Percentiles rank a stretch among this genome's conserved stretches.
Conservation (phyloP, 1,284 basidiomycete genomes). For the Sparassis latifolia region DNA sequence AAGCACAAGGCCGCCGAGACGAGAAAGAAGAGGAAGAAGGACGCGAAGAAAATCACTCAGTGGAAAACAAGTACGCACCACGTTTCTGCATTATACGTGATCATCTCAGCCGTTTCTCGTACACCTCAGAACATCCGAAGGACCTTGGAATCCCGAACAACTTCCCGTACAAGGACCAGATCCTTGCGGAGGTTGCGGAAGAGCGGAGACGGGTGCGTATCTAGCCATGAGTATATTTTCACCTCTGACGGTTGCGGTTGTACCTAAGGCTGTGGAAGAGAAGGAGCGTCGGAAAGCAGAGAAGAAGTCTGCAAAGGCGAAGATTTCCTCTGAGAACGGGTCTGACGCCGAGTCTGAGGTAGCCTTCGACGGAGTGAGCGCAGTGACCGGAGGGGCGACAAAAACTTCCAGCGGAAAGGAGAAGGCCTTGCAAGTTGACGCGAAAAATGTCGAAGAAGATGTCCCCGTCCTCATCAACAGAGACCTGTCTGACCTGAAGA, state of each 20-base stretch:
- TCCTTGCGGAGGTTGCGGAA: conserved; percentile 86
- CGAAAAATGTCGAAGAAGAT: conserved; percentile 39
- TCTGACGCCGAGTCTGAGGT: conserved; percentile 25
- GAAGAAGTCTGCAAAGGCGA: conserved; percentile 40
- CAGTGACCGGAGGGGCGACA: conserved; percentile 7
- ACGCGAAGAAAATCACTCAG: conserved; percentile 77
- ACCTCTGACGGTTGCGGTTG: background rate
- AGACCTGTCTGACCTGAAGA: conserved; percentile 58
- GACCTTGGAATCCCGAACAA: conserved; percentile 97
- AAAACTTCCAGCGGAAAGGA: conserved; percentile 22
- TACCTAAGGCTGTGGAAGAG: conserved; percentile 57
- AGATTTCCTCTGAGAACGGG: conserved; percentile 17
- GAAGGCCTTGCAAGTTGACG: conserved; percentile 14
- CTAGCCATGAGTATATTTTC: background rate
- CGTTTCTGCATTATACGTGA: background rate
- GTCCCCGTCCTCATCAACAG: conserved; percentile 60
- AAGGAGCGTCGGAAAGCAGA: conserved; percentile 60
- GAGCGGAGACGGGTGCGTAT: conserved; percentile 61
- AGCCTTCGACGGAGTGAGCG: conserved; percentile 13
- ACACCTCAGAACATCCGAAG: conserved; percentile 56
- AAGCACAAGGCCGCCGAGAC: conserved; percentile 77
- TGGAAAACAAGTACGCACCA: conserved; percentile 84
- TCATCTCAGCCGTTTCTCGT: background rate
- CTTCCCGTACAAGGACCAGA: conserved; percentile 96
- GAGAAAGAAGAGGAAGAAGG: conserved; percentile 73